Evolutionary conservation across 2,329 filamentous ascomycete species (phyloP).

Genomic region (Elsinoe ampelina): DNA sequence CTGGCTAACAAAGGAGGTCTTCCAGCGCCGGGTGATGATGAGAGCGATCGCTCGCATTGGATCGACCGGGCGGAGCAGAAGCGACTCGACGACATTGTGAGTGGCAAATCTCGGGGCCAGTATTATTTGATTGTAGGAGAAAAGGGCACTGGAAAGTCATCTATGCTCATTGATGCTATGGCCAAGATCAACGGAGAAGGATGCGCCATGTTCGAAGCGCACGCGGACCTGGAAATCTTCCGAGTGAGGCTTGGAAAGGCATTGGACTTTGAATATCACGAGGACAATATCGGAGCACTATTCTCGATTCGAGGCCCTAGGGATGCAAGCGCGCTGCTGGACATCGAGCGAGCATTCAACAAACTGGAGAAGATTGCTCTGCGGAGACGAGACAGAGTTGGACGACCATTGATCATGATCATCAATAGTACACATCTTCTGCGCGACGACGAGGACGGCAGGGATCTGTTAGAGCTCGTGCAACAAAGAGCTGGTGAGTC

Average conservation of each 20-base stretch:
- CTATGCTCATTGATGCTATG: conserved; percentile 95
- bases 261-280: conserved; percentile 91
- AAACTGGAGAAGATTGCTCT: conserved; percentile 95
- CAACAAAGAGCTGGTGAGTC: conserved; percentile 66
- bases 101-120: conserved; percentile 63
- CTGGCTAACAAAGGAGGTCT: conserved; percentile 44
- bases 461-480: conserved; percentile 83
- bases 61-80: conserved; percentile 71
- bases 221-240: conserved; percentile 91
- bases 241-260: conserved; percentile 86
- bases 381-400: conserved; percentile 50
- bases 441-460: conserved; percentile 84
- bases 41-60: conserved; percentile 61
- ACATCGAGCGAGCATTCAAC: conserved; percentile 95
- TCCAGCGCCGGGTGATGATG: conserved; percentile 25
- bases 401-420: conserved; percentile 75
- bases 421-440: conserved; percentile 91
- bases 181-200: conserved; percentile 80
- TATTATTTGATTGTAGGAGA: conserved; percentile 91
- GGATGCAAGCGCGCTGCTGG: conserved; percentile 82
- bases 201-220: conserved; percentile 91
- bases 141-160: conserved; percentile 93
- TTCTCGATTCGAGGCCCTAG: conserved; percentile 90
- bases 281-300: conserved; percentile 93
- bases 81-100: conserved; percentile 68